Conservation (phyloP, 441 rosid genomes). For the Rhodomyrtus psidioides region DNA sequence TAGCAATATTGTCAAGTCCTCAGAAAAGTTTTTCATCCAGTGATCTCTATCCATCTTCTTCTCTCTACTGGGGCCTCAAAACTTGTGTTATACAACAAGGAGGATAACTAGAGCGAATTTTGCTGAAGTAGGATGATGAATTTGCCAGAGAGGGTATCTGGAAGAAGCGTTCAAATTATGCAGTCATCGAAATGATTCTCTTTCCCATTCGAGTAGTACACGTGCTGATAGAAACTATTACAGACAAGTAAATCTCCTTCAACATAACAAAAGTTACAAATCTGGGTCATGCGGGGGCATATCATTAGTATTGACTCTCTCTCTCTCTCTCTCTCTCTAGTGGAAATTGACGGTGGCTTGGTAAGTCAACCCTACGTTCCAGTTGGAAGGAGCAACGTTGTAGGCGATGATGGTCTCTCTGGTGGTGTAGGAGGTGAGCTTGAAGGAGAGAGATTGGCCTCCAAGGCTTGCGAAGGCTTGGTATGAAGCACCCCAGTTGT, state of each 20-base stretch:
- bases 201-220: neutral
- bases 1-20: neutral
- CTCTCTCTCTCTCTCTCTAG: too few species aligned
- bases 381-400: slow-evolving; percentile 62
- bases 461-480: slow-evolving; percentile 69
- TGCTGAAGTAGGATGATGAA: neutral
- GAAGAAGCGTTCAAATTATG: neutral
- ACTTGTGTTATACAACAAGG: neutral
- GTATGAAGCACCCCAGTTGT: slow-evolving; percentile 88
- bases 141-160: neutral
- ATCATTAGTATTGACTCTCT: too few species aligned
- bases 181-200: neutral
- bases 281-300: too few species aligned
- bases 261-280: neutral
- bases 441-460: slow-evolving; percentile 82
- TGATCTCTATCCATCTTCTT: neutral
- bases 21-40: neutral
- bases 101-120: neutral
- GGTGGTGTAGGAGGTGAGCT: slow-evolving; percentile 52
- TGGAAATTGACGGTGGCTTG: slow-evolving; percentile 42
- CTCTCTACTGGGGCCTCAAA: neutral
- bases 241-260: neutral
- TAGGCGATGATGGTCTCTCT: slow-evolving; percentile 45
- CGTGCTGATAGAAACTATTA: neutral
- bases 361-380: slow-evolving; percentile 37